Conservation (phyloP, 805 yeast genomes). For the Lachancea lanzarotensis region DNA sequence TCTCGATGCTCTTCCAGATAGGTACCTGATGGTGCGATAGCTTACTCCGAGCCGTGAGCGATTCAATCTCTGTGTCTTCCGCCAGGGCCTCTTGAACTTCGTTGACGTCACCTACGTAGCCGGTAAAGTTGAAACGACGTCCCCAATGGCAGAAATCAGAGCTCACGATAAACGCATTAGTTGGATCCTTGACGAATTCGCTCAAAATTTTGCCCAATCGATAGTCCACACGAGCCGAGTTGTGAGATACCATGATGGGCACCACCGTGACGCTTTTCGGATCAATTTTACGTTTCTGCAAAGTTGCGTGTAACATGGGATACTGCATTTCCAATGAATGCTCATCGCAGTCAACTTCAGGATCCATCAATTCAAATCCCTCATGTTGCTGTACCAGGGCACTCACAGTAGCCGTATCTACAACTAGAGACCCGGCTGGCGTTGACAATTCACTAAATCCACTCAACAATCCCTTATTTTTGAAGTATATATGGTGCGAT, state of each 20-base stretch:
- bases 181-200: conserved; percentile 50
- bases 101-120: conserved; percentile 36
- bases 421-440: conserved; percentile 70
- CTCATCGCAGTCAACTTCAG: conserved; percentile 67
- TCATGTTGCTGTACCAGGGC: conserved; percentile 18
- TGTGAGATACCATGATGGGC: conserved; percentile 74
- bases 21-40: conserved; percentile 35
- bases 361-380: conserved; percentile 50
- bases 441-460: conserved; percentile 57
- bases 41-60: conserved; percentile 25
- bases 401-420: conserved; percentile 47
- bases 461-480: conserved; percentile 49
- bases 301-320: conserved; percentile 51
- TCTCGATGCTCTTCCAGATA: conserved; percentile 67
- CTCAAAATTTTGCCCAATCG: conserved; percentile 43
- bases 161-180: conserved; percentile 65
- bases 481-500: conserved; percentile 81
- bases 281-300: conserved; percentile 38
- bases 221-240: conserved; percentile 40
- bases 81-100: conserved; percentile 28
- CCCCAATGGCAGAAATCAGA: conserved; percentile 98
- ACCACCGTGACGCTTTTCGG: conserved; percentile 45
- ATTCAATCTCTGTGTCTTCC: conserved; percentile 30
- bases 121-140: conserved; percentile 50
- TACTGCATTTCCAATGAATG: conserved; percentile 94